These are phyloP conservation scores for Penicillium janthinellum DNA, from an alignment of 2,329 filamentous ascomycete genomes.

Conservation along the genomic window DNA sequence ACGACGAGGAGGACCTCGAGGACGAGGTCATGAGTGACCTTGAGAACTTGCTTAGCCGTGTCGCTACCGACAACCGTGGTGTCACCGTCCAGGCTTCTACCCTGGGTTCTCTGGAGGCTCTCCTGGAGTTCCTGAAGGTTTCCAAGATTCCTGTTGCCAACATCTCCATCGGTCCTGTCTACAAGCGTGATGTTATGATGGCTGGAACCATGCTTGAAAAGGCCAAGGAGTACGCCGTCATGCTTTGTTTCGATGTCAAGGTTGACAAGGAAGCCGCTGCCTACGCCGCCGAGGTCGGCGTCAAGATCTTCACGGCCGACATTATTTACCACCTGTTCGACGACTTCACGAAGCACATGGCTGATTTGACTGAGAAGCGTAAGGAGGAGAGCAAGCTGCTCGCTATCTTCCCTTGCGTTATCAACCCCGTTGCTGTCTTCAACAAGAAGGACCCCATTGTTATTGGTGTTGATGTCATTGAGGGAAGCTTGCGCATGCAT, in stretches of 20 bases:
- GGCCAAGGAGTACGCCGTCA: slow-evolving; percentile 91
- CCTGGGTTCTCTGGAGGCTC: slow-evolving; percentile 90
- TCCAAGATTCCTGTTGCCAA: slow-evolving; percentile 98
- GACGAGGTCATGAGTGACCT: slow-evolving; percentile 97
- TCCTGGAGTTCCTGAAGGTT: slow-evolving; percentile 92
- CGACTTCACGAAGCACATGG: slow-evolving; percentile 93
- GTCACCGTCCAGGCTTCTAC: slow-evolving; percentile 97
- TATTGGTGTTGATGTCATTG: slow-evolving; percentile 91
- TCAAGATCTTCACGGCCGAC: slow-evolving; percentile 98
- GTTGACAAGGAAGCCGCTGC: slow-evolving; percentile 92
- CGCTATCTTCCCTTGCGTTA: slow-evolving; percentile 94
- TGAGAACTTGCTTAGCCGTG: slow-evolving; percentile 84
- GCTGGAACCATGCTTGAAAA: slow-evolving; percentile 95
- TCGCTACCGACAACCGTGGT: slow-evolving; percentile 89
- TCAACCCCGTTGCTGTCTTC: slow-evolving; percentile 89
- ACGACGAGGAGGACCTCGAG: slow-evolving; percentile 94
- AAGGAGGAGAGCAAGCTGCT: slow-evolving; percentile 96
- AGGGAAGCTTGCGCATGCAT: slow-evolving; percentile 81
- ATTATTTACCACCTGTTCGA: slow-evolving; percentile 99
- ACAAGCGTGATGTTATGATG: slow-evolving; percentile 96
- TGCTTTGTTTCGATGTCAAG: slow-evolving; percentile 99
- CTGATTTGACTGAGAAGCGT: slow-evolving; percentile 79
- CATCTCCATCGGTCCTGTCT: slow-evolving; percentile 95
- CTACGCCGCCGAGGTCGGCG: slow-evolving; percentile 89
- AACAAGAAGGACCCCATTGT: slow-evolving; percentile 98